phyloP scores from a whole-genome alignment of 1,284 basidiomycete species.

The Malassezia globosa region DNA sequence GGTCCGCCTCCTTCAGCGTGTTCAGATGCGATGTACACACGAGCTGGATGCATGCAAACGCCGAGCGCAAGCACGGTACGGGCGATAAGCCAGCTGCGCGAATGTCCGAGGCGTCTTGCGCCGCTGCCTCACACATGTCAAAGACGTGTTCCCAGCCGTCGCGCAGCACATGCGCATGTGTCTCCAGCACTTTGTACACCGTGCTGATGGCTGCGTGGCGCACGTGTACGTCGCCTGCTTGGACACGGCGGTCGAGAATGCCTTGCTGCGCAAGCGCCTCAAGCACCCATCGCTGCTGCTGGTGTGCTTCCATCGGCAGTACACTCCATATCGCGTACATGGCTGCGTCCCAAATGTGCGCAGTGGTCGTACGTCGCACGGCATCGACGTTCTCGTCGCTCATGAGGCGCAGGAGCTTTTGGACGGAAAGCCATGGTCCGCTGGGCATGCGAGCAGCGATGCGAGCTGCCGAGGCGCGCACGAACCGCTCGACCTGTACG shows the following conservation, averaged over 20 bases:
- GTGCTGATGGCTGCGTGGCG: constrained; percentile 76
- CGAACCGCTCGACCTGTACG: constrained; percentile 66
- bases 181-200: constrained; percentile 70
- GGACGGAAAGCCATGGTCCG: constrained; percentile 73
- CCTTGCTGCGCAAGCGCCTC: constrained; percentile 71
- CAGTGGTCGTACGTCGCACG: constrained; percentile 74
- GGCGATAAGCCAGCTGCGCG: constrained; percentile 20
- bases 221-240: constrained; percentile 55
- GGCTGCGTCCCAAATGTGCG: constrained; percentile 70
- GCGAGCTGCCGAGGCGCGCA: constrained; percentile 69
- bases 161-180: constrained; percentile 75
- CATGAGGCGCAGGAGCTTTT: constrained; percentile 50
- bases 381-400: constrained; percentile 55
- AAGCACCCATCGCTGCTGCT: constrained; percentile 69
- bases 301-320: constrained; percentile 49
- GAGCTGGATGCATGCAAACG: constrained; percentile 82
- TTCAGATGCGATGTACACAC: constrained; percentile 81
- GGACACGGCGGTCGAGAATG: constrained; percentile 52
- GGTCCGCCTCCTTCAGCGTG: constrained; percentile 64
- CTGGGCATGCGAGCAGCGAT: constrained; percentile 66
- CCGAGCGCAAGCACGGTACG: constrained; percentile 59
- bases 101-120: constrained; percentile 14
- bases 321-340: constrained; percentile 57
- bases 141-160: constrained; percentile 89
- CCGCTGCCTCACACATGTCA: constrained; percentile 53